phyloP scores from a whole-genome alignment of 148 eudicot species.

The Salicornia ramosissima region DNA sequence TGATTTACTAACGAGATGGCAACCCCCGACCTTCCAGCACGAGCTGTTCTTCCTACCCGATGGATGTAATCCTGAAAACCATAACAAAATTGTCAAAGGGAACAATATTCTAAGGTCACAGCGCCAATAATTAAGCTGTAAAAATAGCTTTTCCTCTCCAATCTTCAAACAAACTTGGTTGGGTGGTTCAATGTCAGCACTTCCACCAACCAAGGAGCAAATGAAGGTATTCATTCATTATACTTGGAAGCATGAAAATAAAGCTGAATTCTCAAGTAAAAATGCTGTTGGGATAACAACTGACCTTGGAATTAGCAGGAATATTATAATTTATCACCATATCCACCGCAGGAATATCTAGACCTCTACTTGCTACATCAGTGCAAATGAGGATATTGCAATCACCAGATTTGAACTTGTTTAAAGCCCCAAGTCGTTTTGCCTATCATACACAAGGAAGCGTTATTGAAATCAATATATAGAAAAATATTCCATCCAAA shows the following conservation, averaged over 20 bases:
- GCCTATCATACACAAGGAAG: constrained; percentile 37
- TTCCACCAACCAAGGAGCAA: not conserved
- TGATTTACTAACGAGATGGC: constrained; percentile 81
- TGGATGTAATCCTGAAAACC: constrained; percentile 81
- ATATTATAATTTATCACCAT: constrained; percentile 9
- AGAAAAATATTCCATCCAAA: not conserved
- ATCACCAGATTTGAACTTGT: constrained; percentile 85
- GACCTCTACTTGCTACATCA: constrained; percentile 91
- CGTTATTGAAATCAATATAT: not conserved
- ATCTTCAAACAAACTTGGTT: no score
- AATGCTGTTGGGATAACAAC: not conserved
- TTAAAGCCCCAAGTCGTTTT: constrained; percentile 82
- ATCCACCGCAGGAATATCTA: constrained; percentile 84
- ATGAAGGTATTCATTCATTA: not conserved
- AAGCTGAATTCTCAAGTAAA: not conserved
- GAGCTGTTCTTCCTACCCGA: constrained; percentile 95
- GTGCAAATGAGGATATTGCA: constrained; percentile 80
- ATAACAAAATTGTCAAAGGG: no score
- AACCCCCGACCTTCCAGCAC: constrained; percentile 92
- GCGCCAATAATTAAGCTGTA: no score
- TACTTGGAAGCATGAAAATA: not conserved
- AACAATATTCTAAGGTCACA: no score
- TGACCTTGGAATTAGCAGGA: constrained; percentile 14
- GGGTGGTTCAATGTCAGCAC: no score
- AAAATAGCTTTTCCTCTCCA: no score